phyloP scores from a whole-genome alignment of 768 basidiomycete species.

The Boletellus sp. region DNA sequence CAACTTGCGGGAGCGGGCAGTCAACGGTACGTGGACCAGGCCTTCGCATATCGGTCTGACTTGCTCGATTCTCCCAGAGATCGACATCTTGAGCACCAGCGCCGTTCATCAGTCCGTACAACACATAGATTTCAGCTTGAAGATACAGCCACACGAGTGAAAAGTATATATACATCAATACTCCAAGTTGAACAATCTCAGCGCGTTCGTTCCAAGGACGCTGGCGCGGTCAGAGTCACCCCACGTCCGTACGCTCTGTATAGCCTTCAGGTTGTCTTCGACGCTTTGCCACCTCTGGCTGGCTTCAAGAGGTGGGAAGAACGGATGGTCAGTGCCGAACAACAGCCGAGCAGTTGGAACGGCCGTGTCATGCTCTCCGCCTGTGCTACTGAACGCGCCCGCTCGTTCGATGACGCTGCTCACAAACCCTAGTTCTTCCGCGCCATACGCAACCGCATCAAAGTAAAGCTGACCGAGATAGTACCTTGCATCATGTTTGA shows the following conservation, averaged over 20 bases:
- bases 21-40: constrained; percentile 57
- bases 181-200: constrained; percentile 59
- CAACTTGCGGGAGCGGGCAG: constrained; percentile 76
- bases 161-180: constrained; percentile 16
- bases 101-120: constrained; percentile 87
- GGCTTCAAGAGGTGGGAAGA: constrained; percentile 76
- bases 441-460: constrained; percentile 86
- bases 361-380: constrained; percentile 29
- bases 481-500: constrained; percentile 79
- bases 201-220: constrained; percentile 71
- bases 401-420: constrained; percentile 67
- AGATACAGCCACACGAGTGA: constrained; percentile 71
- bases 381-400: constrained; percentile 38
- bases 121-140: constrained; percentile 95
- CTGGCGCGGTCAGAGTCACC: constrained; percentile 53
- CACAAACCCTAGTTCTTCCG: constrained; percentile 80
- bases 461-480: constrained; percentile 78
- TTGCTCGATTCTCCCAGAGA: constrained; percentile 49
- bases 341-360: constrained; percentile 59
- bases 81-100: constrained; percentile 93
- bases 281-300: constrained; percentile 81
- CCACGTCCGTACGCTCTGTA: constrained; percentile 41
- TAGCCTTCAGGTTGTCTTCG: constrained; percentile 80
- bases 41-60: background rate
- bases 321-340: constrained; percentile 88